Percentiles rank a stretch among this genome's conserved stretches.
Conservation (phyloP, 495 filamentous ascomycete genomes). For the Penicillium macrosclerotiorum region DNA sequence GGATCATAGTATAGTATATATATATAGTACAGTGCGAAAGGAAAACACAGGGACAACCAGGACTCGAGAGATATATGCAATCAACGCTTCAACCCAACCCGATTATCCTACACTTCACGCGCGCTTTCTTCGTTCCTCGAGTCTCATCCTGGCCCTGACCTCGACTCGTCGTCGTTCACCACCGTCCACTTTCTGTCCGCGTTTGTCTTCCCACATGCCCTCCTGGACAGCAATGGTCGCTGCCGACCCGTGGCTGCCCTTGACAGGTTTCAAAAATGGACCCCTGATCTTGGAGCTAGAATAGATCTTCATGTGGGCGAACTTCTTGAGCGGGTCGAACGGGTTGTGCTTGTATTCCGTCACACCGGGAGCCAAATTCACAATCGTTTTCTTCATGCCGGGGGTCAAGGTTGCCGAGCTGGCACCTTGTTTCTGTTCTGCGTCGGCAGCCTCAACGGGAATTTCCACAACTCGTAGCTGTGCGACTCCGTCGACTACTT, state of each 20-base stretch:
- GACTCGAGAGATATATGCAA: constrained; percentile 22
- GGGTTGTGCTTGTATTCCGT: constrained; percentile 38
- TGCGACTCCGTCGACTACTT: constrained; percentile 71
- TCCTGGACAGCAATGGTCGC: constrained; percentile 69
- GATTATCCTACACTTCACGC: constrained; percentile 16
- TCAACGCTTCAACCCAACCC: constrained; percentile 12
- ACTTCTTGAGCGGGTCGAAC: constrained; percentile 43
- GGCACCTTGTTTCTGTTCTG: not conserved
- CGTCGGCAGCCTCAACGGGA: constrained; percentile 22
- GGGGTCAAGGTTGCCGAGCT: constrained; percentile 49
- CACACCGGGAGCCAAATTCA: constrained; percentile 67
- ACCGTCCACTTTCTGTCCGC: constrained; percentile 91
- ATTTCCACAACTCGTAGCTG: constrained; percentile 67
- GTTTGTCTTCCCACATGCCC: constrained; percentile 81
- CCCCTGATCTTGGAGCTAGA: constrained; percentile 65
- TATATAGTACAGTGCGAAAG: constrained; percentile 26
- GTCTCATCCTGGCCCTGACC: constrained; percentile 67
- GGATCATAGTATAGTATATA: constrained; percentile 15
- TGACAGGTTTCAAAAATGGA: constrained; percentile 63
- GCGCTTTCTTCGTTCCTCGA: constrained; percentile 45
- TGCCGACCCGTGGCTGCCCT: constrained; percentile 57
- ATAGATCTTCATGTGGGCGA: constrained; percentile 63
- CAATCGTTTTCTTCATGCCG: constrained; percentile 58
- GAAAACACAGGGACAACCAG: constrained; percentile 12
- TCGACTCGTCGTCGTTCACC: constrained; percentile 87